Base-by-base conservation (phyloP, 371 early-diverging fungal genomes). In the Apophysomyces ossiformis region DNA sequence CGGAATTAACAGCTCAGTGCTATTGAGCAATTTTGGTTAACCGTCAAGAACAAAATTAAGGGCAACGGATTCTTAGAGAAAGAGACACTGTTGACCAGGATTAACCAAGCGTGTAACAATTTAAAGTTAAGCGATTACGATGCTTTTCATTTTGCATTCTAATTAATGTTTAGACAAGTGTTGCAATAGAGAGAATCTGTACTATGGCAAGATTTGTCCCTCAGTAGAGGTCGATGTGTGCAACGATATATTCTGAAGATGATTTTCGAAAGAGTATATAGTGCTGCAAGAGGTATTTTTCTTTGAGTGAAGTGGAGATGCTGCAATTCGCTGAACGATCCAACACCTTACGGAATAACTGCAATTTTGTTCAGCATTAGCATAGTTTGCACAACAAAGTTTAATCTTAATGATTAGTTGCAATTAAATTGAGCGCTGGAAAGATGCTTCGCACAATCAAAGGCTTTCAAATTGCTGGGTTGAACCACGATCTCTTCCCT, bases 121-220 rank as follows among this genome's bases (percentile, higher is more conserved):
- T 45, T 45, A 45, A 45, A 6, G 46, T 45, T 45, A 45, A 45
- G 46, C 46, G 46, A 45, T 45, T 45, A 45, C 16, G 46, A 45
- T n/a, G 46, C n/a, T 45, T 45, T 45, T 45, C 16, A 16, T 45
- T 45, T 0, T 16, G 46, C 46, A 45, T 45, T 45, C 1, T 16
- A 45, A 13, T 45, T 45, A 45, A 45, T 45, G 46, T 15, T 45
- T 45, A 45, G 46, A 45, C 16, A 12, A 16, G 46, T 13, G 46
- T 45, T 16, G 13, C 46, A 45, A 45, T 45, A 13, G 7, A 45
- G 46, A 45, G 46, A 16, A 45, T 45, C 46, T 45, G 12, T 16
- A 45, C 13, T 45, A 45, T 16, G 46, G 46, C 13, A 45, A 45
- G 46, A 45, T 45, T 0, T 45, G 16, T 45, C 46, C 16, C 46